Evolutionary conservation across 257 asterid genomes (phyloP), one percentile per base, ranked within the genome.

Genomic region (Plantago ovata): DNA sequence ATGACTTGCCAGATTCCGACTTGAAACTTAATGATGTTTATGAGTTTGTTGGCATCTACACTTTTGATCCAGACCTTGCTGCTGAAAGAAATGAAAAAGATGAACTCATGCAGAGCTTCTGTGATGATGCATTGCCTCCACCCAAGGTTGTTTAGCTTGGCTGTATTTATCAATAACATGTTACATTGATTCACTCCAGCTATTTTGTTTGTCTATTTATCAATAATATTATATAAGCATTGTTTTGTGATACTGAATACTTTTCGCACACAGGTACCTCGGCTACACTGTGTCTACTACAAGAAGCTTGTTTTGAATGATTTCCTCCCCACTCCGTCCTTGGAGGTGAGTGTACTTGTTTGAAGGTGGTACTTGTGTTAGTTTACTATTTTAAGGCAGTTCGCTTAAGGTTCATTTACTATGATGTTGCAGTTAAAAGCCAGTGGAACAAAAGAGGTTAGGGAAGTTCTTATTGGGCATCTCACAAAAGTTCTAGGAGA

Each of bases 11-110:
- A 8, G 95, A 80, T 65, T 79, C 94, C 12, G 89, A 81, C 44
- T 43, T 92, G 77, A 85, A 84, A 83, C 77, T 92, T 51, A 92
- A 88, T 77, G 96, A 84, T 62, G 82, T 92, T 75, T 84, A 84
- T 65, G 97, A 92, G 83, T 92, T 92, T 66, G 77, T 92, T 56
- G 95, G 97, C 41, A 62, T 92, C 81, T 77, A 82, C 73, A 82
- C 87, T 59, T 84, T 65, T 51, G 96, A 88, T 61, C 56, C 80
- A 7, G 96, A 84, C 24, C 71, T 77, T 53, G 38, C 76, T 21
- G 44, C 36, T 10, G 84, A 63, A 47, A 67, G 61, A 56, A 77
- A 70, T 72, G 85, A 68, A 39, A 63, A 67, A 52, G 76, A 71
- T 64, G 89, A 77, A 57, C 52, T 73, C 8, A 47, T 61, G 28